Conservation (phyloP, 306 rosid genomes). For the Lathyrus tuberosus region DNA sequence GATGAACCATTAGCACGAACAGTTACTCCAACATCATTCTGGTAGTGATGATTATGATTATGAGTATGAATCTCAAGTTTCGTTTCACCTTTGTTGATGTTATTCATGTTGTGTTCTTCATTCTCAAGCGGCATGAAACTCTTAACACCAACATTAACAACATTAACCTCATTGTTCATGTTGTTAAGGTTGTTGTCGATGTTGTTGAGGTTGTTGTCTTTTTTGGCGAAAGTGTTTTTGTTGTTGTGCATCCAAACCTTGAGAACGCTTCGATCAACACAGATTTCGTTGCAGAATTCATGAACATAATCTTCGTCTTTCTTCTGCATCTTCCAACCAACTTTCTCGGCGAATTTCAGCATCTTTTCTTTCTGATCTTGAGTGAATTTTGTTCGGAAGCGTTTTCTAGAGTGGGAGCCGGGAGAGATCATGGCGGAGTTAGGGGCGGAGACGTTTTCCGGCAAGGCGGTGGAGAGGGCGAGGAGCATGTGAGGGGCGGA, state of each 20-base stretch:
- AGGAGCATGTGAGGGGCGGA: constrained; percentile 95
- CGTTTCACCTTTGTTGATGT: neutral
- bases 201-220: constrained; percentile 16
- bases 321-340: constrained; percentile 96
- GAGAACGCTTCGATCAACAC: constrained; percentile 72
- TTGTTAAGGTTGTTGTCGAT: constrained; percentile 1
- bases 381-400: constrained; percentile 79
- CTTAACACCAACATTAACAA: constrained; percentile 31
- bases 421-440: neutral
- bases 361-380: constrained; percentile 93
- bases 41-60: constrained; percentile 30
- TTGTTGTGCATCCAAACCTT: constrained; percentile 99
- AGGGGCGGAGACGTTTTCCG: constrained; percentile 47
- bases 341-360: constrained; percentile 76
- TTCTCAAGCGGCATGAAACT: constrained; percentile 31
- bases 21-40: constrained; percentile 38
- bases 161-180: neutral
- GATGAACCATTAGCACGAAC: constrained; percentile 81
- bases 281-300: constrained; percentile 69
- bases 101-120: constrained; percentile 28
- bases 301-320: constrained; percentile 62
- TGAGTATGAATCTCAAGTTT: constrained; percentile 30
- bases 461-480: constrained; percentile 68
- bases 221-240: constrained; percentile 63
- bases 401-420: constrained; percentile 44